Conservation (phyloP, 176 grass and related monocot genomes). For the Aegilops umbellulata region DNA sequence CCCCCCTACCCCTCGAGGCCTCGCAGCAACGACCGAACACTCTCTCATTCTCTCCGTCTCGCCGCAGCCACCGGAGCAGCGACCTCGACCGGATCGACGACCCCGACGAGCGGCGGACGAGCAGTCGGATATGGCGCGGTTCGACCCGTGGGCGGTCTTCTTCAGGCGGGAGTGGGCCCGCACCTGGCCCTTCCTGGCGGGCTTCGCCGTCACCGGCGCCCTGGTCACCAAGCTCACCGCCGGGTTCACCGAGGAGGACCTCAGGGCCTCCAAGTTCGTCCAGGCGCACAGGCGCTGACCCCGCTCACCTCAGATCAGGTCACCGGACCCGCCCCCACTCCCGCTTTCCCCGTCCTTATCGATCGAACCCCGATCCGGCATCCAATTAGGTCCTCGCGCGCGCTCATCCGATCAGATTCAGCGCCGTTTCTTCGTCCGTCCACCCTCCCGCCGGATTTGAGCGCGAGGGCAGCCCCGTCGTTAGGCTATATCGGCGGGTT, state of each 20-base stretch:
- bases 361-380: no score
- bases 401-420: no score
- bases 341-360: no score
- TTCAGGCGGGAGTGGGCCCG: constrained; percentile 72
- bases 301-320: no score
- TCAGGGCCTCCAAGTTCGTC: constrained; percentile 67
- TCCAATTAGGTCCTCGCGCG: no score
- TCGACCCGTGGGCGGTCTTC: constrained; percentile 89
- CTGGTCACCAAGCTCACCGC: constrained; percentile 68
- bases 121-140: constrained; percentile 22
- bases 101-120: background rate
- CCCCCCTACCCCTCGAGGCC: no score
- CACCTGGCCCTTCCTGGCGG: constrained; percentile 78
- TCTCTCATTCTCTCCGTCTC: background rate
- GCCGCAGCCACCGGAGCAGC: background rate
- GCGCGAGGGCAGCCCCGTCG: no score
- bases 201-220: constrained; percentile 70
- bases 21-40: background rate
- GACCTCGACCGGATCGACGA: background rate
- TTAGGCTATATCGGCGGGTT: no score
- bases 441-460: no score
- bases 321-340: no score
- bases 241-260: constrained; percentile 62
- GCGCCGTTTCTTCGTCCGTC: no score
- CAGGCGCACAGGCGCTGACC: constrained; percentile 58